Percentiles rank a stretch among this genome's conserved stretches.
These are phyloP conservation scores for Xylaria venustula DNA, from an alignment of 495 filamentous ascomycete species.

Conservation along the genomic window DNA sequence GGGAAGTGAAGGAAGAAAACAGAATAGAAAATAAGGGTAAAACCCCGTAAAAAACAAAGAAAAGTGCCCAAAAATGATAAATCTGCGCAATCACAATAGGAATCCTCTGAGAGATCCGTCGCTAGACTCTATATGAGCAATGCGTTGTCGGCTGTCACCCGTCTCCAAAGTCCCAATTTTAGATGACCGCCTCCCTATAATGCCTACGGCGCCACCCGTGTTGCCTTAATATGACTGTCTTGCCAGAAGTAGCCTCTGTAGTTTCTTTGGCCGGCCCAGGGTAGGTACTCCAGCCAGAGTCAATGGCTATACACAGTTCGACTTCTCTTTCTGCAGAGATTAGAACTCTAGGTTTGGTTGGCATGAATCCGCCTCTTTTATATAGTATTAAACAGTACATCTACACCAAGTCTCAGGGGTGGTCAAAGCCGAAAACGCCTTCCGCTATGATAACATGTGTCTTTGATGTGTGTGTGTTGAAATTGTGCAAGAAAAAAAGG, in stretches of 20 bases:
- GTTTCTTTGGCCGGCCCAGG: not conserved
- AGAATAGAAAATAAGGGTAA: slow-evolving; percentile 6
- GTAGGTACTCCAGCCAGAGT: not conserved
- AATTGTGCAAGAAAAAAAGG: slow-evolving; percentile 34
- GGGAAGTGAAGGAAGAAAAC: no score
- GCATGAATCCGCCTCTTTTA: slow-evolving; percentile 20
- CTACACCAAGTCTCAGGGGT: slow-evolving; percentile 37
- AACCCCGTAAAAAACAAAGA: no score
- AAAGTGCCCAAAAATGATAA: slow-evolving; percentile 12
- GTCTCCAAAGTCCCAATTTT: slow-evolving; percentile 7
- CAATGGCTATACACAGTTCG: slow-evolving; percentile 4
- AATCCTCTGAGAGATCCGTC: slow-evolving; percentile 4
- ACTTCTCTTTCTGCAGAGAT: slow-evolving; percentile 5
- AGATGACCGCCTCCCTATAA: slow-evolving; percentile 1
- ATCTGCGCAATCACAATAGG: slow-evolving; percentile 8
- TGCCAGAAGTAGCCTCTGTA: slow-evolving; percentile 9
- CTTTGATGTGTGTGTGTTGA: slow-evolving; percentile 20
- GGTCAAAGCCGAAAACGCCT: slow-evolving; percentile 45
- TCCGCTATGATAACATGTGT: slow-evolving; percentile 48
- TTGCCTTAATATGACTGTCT: slow-evolving; percentile 2
- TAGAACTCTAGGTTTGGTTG: slow-evolving; percentile 9
- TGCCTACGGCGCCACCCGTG: slow-evolving; percentile 5
- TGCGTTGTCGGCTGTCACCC: slow-evolving; percentile 4
- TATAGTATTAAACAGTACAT: slow-evolving; percentile 41
- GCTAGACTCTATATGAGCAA: slow-evolving; percentile 16